Evolutionary conservation across 2,329 filamentous ascomycete genomes (phyloP), one percentile per base, ranked within the genome.

Genomic region (Exophiala viscosa): DNA sequence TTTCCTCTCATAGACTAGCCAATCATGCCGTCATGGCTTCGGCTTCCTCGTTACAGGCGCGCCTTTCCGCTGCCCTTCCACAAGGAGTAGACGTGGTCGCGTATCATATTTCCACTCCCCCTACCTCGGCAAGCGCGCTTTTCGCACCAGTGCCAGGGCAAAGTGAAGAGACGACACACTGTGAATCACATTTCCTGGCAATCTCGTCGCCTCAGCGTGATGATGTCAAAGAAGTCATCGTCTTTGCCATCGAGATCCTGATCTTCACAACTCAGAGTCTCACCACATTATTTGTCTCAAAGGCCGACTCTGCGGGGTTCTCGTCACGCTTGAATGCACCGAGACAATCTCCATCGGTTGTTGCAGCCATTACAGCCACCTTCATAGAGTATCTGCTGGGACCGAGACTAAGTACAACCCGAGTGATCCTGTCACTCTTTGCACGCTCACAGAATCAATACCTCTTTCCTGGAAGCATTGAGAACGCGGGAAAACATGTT

Each of bases 261-360:
- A 81, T 99, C 55, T 99, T 95, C 71, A 87, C 84, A 0, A 96
- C 91, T 0, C 80, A 82, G 41, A 80, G 82, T 62, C 81, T 90
- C 18, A 95, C 87, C 1, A 96, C 88, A 3, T 80, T 97, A 48
- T 99, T 99, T 68, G 86, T 99, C 18, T 92, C 91, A 58, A 99
- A 99, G 71, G 93, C 93, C 44, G 93, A 99, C 72, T 96, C 93
- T 8, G 96, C 92, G 0, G 93, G 95, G 18, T 95, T 90, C 66
- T 73, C 96, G 8, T 76, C 84, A 60, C 76, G 86, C 1, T 74
- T 91, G 33, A 73, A 80, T 14, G 74, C 88, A 0, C 80, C 84
- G 13, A 80, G 74, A 60, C 77, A 80, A n/a, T 75, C 78, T 0
- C 76, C 81, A 0, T 90, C 90, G 0, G 79, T 96, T 45, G 65